Conservation (phyloP, 768 basidiomycete genomes). For the Lactarius pseudohatsudake region DNA sequence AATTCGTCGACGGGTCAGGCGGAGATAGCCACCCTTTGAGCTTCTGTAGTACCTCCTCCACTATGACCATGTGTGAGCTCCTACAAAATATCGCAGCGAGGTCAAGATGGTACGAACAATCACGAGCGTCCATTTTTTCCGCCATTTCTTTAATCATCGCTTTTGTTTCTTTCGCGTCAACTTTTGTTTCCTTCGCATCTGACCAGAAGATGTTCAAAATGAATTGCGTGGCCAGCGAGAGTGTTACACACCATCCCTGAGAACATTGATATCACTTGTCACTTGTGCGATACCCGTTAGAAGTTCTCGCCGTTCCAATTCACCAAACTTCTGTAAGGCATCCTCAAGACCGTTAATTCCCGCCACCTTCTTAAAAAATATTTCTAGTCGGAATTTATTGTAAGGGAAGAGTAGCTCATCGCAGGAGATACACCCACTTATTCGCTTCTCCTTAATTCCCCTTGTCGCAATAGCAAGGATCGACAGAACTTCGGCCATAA, state of each 20-base stretch:
- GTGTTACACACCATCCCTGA: not conserved
- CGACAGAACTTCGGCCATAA: too few species aligned
- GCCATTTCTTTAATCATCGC: not conserved
- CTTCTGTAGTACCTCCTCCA: not conserved
- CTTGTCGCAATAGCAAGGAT: too few species aligned
- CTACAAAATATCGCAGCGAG: not conserved
- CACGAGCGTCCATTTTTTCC: not conserved
- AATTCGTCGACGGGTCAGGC: not conserved
- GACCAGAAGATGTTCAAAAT: not conserved
- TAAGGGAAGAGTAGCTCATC: too few species aligned
- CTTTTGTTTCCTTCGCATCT: not conserved
- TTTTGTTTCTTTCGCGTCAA: not conserved
- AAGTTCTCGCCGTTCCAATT: too few species aligned
- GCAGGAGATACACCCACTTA: too few species aligned
- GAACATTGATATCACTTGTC: too few species aligned
- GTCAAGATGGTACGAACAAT: not conserved
- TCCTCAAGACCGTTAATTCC: too few species aligned
- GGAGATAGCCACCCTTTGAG: not conserved
- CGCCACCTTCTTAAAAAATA: too few species aligned
- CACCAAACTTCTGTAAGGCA: too few species aligned
- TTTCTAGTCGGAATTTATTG: too few species aligned
- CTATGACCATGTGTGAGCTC: not conserved
- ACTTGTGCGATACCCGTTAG: not conserved
- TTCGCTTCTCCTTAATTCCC: too few species aligned
- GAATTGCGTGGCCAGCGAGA: not conserved